A percentile compares a stretch with the other conserved stretches of the same genome.
Conservation (phyloP, 2,329 filamentous ascomycete genomes). For the Xylariaceae sp. region DNA sequence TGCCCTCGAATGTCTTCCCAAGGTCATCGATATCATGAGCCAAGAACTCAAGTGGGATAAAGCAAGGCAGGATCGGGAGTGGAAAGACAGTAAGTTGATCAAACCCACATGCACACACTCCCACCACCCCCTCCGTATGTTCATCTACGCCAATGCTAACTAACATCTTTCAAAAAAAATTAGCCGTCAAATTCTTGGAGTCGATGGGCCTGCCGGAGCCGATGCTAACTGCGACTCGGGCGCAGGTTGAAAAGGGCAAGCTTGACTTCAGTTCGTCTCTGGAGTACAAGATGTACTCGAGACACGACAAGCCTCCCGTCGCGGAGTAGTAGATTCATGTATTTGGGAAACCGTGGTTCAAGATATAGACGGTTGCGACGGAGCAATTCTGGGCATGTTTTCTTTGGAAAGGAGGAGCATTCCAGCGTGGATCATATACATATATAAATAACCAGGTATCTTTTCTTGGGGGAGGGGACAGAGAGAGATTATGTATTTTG, state of each 20-base stretch:
- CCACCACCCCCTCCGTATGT: background rate
- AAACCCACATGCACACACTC: background rate
- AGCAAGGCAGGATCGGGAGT: conserved; percentile 75
- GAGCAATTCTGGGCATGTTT: too few relatives aligned
- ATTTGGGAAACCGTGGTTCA: background rate
- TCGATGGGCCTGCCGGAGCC: conserved; percentile 68
- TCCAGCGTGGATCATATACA: background rate
- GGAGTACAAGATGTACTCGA: conserved; percentile 65
- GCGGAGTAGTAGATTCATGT: conserved; percentile 36
- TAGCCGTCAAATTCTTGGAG: conserved; percentile 62
- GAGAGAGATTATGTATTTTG: background rate
- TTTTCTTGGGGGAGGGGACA: too few relatives aligned
- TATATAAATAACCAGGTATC: conserved; percentile 4
- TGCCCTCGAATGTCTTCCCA: conserved; percentile 81
- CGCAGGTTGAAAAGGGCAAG: conserved; percentile 63
- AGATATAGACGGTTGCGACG: too few relatives aligned
- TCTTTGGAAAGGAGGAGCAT: too few relatives aligned
- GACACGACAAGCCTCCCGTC: conserved; percentile 55
- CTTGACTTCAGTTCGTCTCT: conserved; percentile 58
- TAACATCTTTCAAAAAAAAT: conserved; percentile 1
- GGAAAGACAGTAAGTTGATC: conserved; percentile 67
- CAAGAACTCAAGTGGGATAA: conserved; percentile 80
- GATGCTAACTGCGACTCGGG: conserved; percentile 59
- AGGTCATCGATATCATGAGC: conserved; percentile 86
- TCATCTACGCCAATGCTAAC: conserved; percentile 2